Percentiles rank a stretch among this genome's conserved stretches.
Conservation (phyloP, 164 flowering plant species). For the Hamamelis virginiana region DNA sequence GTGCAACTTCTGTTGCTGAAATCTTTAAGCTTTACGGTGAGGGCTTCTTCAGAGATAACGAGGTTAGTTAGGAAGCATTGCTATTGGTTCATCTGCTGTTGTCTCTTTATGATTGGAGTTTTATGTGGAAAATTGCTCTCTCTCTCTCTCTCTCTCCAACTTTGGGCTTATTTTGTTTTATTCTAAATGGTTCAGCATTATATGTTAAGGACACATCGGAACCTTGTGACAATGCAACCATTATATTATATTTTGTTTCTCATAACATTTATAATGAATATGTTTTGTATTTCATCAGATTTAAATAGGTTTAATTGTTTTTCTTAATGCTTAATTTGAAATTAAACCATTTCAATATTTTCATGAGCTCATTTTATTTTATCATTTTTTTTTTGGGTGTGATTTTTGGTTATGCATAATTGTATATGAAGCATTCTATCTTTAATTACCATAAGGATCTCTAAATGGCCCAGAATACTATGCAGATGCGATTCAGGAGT, state of each 20-base stretch:
- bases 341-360: no score
- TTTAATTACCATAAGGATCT: background rate
- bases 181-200: background rate
- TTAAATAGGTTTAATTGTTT: no score
- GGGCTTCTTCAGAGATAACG: constrained; percentile 42
- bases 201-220: background rate
- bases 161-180: constrained; percentile 2
- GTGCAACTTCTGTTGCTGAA: constrained; percentile 42
- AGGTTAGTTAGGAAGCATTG: constrained; percentile 26
- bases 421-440: background rate
- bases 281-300: no score
- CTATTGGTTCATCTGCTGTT: background rate
- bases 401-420: background rate
- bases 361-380: no score
- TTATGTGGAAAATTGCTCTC: background rate
- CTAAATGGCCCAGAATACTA: no score
- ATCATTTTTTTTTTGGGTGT: no score
- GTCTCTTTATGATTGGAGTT: background rate
- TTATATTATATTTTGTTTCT: background rate
- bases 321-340: no score
- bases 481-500: no score
- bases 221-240: background rate
- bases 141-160: background rate
- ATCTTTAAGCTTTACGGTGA: constrained; percentile 47
- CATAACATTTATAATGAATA: no score